A percentile compares a stretch with the other conserved stretches of the same genome.
Conservation (phyloP, 2,329 filamentous ascomycete genomes). For the Ilyonectria robusta region DNA sequence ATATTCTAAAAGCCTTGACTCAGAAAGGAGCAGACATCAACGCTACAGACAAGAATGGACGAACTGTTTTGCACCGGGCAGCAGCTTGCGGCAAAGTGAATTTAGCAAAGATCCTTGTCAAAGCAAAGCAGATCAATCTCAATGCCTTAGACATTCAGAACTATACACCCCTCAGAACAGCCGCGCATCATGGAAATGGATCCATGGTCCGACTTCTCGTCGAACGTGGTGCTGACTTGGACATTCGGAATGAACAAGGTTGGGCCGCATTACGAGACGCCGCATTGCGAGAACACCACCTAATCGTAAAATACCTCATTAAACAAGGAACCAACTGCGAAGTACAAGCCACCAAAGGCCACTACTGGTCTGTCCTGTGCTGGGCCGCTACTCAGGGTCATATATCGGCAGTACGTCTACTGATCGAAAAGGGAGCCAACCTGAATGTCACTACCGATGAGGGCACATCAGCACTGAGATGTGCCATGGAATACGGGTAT, state of each 20-base stretch:
- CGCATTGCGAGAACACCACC: neutral
- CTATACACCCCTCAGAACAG: conserved; percentile 7
- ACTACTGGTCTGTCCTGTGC: conserved; percentile 1
- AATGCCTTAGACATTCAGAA: neutral
- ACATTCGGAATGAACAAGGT: neutral
- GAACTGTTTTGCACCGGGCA: conserved; percentile 9
- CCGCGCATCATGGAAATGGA: conserved; percentile 1
- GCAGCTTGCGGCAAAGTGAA: neutral
- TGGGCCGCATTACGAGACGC: conserved; percentile 14
- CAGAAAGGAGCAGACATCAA: conserved; percentile 5
- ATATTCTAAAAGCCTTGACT: neutral
- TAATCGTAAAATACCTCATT: neutral
- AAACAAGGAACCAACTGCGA: neutral
- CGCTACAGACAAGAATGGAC: conserved; percentile 1
- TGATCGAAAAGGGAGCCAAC: neutral
- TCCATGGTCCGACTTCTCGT: neutral
- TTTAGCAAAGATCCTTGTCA: neutral
- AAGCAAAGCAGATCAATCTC: neutral
- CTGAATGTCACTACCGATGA: conserved; percentile 5
- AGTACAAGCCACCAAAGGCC: neutral
- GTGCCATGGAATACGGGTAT: conserved; percentile 5
- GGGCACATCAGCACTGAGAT: neutral
- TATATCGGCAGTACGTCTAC: neutral
- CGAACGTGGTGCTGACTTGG: neutral
- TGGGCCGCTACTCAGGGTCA: neutral